phyloP scores from a whole-genome alignment of 1,139 yeast genomes.

The Candida smagusa region DNA sequence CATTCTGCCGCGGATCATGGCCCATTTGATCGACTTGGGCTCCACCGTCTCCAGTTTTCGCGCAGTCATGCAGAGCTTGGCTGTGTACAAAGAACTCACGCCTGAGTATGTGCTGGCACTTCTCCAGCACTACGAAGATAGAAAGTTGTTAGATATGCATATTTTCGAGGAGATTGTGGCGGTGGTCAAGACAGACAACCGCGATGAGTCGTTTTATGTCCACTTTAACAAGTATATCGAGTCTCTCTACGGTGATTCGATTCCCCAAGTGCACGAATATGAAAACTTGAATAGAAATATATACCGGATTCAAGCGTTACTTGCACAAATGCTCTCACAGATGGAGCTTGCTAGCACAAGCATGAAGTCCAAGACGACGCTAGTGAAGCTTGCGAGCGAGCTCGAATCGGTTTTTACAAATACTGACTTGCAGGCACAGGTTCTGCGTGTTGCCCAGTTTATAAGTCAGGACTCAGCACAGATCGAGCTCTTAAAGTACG shows the following conservation, averaged over 20 bases:
- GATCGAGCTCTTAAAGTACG: constrained; percentile 13
- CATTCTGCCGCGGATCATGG: constrained; percentile 19
- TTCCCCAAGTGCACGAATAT: constrained; percentile 38
- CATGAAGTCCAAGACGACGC: constrained; percentile 11
- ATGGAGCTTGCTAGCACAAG: constrained; percentile 10
- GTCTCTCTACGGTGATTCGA: constrained; percentile 21
- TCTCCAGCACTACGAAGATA: constrained; percentile 16
- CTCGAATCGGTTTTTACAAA: constrained; percentile 19
- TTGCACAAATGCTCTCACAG: constrained; percentile 8
- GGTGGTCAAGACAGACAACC: background rate
- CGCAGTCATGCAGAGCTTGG: constrained; percentile 10
- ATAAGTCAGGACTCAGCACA: constrained; percentile 5
- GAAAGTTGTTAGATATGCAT: constrained; percentile 16
- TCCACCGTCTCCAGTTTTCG: constrained; percentile 13
- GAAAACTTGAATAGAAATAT: constrained; percentile 28
- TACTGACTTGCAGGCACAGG: constrained; percentile 6
- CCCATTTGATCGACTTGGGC: constrained; percentile 26
- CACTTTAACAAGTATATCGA: constrained; percentile 28
- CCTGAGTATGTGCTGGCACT: constrained; percentile 22
- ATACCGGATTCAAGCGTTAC: constrained; percentile 27
- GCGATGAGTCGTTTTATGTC: constrained; percentile 20
- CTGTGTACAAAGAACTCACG: constrained; percentile 13
- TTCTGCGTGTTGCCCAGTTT: constrained; percentile 2
- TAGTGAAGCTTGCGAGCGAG: constrained; percentile 25
- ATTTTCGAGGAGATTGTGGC: constrained; percentile 20